A percentile compares a stretch with the other conserved stretches of the same genome.
phyloP scores from a whole-genome alignment of 1,139 yeast genomes.

The Yamadazyma conglobata region DNA sequence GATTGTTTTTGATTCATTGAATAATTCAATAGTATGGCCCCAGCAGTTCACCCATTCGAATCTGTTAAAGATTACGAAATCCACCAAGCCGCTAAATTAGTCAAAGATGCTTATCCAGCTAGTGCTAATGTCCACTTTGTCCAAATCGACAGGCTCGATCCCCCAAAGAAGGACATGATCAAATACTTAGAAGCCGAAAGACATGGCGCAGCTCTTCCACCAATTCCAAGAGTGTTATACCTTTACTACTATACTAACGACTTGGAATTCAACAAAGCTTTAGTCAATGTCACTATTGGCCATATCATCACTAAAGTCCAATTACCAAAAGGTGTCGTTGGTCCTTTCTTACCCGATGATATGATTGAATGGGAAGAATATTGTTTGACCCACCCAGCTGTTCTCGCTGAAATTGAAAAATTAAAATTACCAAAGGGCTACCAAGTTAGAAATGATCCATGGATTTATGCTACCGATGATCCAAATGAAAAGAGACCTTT shows the following conservation, averaged over 20 bases:
- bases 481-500: slow-evolving; percentile 56
- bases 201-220: slow-evolving; percentile 53
- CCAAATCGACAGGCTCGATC: slow-evolving; percentile 72
- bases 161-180: slow-evolving; percentile 75
- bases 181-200: slow-evolving; percentile 69
- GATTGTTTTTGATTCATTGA: background rate
- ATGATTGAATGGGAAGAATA: slow-evolving; percentile 51
- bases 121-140: slow-evolving; percentile 59
- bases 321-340: slow-evolving; percentile 63
- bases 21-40: slow-evolving; percentile 7
- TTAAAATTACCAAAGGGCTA: slow-evolving; percentile 55
- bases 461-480: slow-evolving; percentile 86
- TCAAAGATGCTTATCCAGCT: slow-evolving; percentile 55
- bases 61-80: slow-evolving; percentile 66
- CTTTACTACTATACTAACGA: slow-evolving; percentile 62
- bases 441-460: slow-evolving; percentile 69
- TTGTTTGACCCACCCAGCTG: slow-evolving; percentile 54
- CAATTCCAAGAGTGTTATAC: slow-evolving; percentile 63
- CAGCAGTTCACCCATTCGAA: slow-evolving; percentile 55
- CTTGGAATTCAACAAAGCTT: slow-evolving; percentile 64
- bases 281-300: slow-evolving; percentile 63
- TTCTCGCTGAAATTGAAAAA: slow-evolving; percentile 60
- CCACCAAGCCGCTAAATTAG: slow-evolving; percentile 56
- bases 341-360: slow-evolving; percentile 75
- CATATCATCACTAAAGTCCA: slow-evolving; percentile 57